Evolutionary conservation across 352 stramenopile species (phyloP).

Genomic region (Paralagenidium karlingii): DNA sequence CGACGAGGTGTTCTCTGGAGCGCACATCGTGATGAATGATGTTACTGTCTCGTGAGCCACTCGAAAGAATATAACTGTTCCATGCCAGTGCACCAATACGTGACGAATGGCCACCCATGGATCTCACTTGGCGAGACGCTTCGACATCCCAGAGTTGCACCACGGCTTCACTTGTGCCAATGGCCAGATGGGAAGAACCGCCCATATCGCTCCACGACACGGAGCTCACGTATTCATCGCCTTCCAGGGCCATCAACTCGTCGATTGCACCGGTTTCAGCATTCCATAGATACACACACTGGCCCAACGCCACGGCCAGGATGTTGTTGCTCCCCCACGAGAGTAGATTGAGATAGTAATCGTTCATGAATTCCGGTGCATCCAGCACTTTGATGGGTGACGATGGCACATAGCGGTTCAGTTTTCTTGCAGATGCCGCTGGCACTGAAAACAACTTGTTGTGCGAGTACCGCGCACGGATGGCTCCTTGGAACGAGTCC

Average conservation of each 20-base stretch:
- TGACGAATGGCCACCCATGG: constrained; percentile 83
- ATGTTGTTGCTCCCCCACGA: constrained; percentile 87
- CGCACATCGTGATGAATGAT: constrained; percentile 91
- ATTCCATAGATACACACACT: constrained; percentile 92
- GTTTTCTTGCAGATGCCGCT: constrained; percentile 66
- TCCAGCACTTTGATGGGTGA: constrained; percentile 91
- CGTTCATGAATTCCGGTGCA: constrained; percentile 87
- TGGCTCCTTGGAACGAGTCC: constrained; percentile 91
- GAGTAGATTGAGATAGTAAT: constrained; percentile 93
- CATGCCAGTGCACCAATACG: constrained; percentile 78
- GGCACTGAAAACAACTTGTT: constrained; percentile 77
- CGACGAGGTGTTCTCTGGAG: constrained; percentile 60
- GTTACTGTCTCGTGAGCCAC: constrained; percentile 64
- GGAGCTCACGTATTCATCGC: constrained; percentile 85
- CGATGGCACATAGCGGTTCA: constrained; percentile 93
- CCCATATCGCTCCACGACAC: constrained; percentile 80
- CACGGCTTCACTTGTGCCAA: constrained; percentile 70
- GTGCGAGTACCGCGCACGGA: constrained; percentile 92
- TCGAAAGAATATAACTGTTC: constrained; percentile 85
- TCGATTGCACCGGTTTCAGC: constrained; percentile 79
- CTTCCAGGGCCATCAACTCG: constrained; percentile 82
- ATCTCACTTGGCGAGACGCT: constrained; percentile 87
- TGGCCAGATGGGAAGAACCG: constrained; percentile 54
- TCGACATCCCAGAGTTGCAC: constrained; percentile 90
- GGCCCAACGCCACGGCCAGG: constrained; percentile 80